Percentiles rank a stretch among this genome's conserved stretches.
These are phyloP conservation scores for Aureobasidium sp. DNA, from an alignment of 2,329 filamentous ascomycete species.

Conservation along the genomic window DNA sequence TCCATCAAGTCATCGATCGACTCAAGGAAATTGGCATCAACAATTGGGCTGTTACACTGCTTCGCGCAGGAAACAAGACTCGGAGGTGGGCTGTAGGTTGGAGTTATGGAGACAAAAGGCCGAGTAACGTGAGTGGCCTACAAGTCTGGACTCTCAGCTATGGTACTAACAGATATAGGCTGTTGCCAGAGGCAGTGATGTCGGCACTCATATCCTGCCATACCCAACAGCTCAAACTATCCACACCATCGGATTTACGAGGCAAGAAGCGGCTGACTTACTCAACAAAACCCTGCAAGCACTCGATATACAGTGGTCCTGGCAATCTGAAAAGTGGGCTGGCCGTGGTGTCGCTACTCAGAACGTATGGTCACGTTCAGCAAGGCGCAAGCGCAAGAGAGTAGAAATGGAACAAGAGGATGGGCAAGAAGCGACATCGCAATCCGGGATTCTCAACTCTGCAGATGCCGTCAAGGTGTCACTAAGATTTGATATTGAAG, in stretches of 20 bases:
- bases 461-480: constrained; percentile 16
- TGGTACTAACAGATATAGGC: constrained; percentile 4
- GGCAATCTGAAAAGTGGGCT: constrained; percentile 46
- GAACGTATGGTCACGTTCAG: constrained; percentile 74
- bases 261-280: background rate
- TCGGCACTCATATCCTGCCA: constrained; percentile 26
- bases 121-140: constrained; percentile 42
- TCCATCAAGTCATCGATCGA: constrained; percentile 54
- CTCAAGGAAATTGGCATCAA: constrained; percentile 50
- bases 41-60: constrained; percentile 78
- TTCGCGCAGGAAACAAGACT: constrained; percentile 72
- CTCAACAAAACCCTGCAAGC: constrained; percentile 19
- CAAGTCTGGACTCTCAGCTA: background rate
- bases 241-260: constrained; percentile 18
- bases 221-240: constrained; percentile 47
- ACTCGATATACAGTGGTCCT: constrained; percentile 60
- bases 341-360: constrained; percentile 59
- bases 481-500: constrained; percentile 36
- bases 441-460: background rate
- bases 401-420: constrained; percentile 8
- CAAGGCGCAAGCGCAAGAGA: constrained; percentile 52
- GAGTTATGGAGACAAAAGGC: constrained; percentile 67
- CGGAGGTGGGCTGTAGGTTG: constrained; percentile 82
- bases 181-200: constrained; percentile 25
- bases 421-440: background rate